Percentiles rank a stretch among this genome's conserved stretches.
phyloP scores from a whole-genome alignment of 1,284 basidiomycete genomes.

The Laetiporus sulphureus region DNA sequence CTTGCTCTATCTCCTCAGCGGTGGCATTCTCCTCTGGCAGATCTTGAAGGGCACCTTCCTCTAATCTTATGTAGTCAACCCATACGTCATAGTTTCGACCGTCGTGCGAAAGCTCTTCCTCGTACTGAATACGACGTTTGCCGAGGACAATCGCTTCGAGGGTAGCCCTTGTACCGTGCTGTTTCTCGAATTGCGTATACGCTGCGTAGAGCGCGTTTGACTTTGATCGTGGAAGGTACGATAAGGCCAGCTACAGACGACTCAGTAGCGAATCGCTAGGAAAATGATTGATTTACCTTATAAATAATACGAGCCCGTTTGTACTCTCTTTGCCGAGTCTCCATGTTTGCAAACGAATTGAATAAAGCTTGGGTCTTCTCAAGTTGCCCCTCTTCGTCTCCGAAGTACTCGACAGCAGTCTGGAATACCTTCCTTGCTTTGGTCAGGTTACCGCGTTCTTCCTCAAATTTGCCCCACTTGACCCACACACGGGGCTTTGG shows the following conservation, averaged over 20 bases:
- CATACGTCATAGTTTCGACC: constrained; percentile 95
- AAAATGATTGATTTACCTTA: neutral
- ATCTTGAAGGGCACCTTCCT: constrained; percentile 82
- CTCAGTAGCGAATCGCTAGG: constrained; percentile 2
- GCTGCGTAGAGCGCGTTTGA: constrained; percentile 80
- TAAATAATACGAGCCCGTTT: no score
- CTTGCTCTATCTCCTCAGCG: constrained; percentile 55
- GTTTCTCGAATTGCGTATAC: constrained; percentile 98
- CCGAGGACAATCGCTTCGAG: constrained; percentile 94
- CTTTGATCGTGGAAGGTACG: constrained; percentile 86
- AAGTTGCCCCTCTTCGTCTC: no score
- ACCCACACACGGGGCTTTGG: no score
- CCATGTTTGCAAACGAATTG: no score
- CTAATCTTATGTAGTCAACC: constrained; percentile 94
- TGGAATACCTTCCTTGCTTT: no score
- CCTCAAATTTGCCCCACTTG: no score
- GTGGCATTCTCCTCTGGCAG: constrained; percentile 72
- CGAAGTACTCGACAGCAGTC: no score
- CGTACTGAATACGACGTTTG: constrained; percentile 96
- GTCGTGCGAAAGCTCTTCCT: constrained; percentile 87
- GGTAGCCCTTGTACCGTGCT: constrained; percentile 87
- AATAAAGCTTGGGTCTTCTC: no score
- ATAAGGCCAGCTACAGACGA: constrained; percentile 93
- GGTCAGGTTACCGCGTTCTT: no score
- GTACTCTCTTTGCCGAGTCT: no score